Base-by-base conservation (phyloP, 345 rosid genomes). In the Gossypium ekmanianum region DNA sequence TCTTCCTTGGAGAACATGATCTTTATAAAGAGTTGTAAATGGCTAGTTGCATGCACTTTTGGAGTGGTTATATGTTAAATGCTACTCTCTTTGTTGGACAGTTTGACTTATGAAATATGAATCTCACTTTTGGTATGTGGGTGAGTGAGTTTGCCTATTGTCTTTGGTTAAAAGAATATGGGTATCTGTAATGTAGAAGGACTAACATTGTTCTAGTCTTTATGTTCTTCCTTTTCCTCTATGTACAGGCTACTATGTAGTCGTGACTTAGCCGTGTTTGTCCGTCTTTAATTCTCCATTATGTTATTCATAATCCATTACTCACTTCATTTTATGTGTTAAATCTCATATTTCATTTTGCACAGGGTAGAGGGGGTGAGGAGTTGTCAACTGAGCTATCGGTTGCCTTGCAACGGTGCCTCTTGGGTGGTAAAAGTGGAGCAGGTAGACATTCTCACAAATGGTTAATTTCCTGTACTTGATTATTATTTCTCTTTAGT, bases 301-400 rank as follows among this genome's bases (percentile, higher is more conserved):
- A 7, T 70, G 11, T 59, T 45, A 48, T 17, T 51, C 73, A 17
- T 51, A 51, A 45, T 27, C 26, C 24, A 11, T 16, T 18, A 9
- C 58, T 66, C 48, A 51, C 13, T 24, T 62, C 2, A 16, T 58
- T 72, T 74, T 24, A 9, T 17, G 18, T 39, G 4, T 68, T 71
- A n/a, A 75, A 26, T 58, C 65, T 3, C 56, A 14, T 68, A 7
- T 73, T 52, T n/a, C 70, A 24, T 43, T 58, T 80, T 66, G 20
- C 71, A 57, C 82, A 93, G 99, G 98, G 97, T 54, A 90, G 97
- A 85, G 98, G 97, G 10, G 98, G 93, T 43, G 98, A 93, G 83
- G 99, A 87, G 74, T 72, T 93, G 79, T 93, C 97, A 61, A 58
- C 88, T 71, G 98, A 93, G 81, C 98, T 93, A 77, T 88, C 92